phyloP scores from a whole-genome alignment of 1,284 basidiomycete genomes.

The Apiotrichum domesticum region DNA sequence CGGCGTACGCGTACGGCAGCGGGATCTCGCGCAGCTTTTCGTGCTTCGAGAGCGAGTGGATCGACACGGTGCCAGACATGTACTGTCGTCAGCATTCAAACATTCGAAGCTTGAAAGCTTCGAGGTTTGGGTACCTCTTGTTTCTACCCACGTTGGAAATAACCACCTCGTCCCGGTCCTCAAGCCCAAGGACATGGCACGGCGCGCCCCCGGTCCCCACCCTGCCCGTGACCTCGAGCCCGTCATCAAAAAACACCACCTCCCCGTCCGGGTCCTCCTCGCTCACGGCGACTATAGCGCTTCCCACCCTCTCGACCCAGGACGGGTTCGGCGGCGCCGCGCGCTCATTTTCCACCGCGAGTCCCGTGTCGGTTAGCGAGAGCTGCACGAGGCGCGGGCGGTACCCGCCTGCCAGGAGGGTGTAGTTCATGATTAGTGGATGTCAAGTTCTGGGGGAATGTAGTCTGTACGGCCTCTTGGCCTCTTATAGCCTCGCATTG shows the following conservation, averaged over 20 bases:
- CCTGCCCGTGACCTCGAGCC: background rate
- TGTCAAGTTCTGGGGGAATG: no score
- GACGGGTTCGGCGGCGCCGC: slow-evolving; percentile 22
- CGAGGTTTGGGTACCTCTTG: no score
- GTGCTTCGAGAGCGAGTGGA: background rate
- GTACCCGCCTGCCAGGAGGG: slow-evolving; percentile 39
- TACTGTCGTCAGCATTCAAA: slow-evolving; percentile 14
- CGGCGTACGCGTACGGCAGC: slow-evolving; percentile 33
- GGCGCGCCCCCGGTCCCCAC: slow-evolving; percentile 1
- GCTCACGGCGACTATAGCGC: slow-evolving; percentile 27
- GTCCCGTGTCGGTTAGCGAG: slow-evolving; percentile 24
- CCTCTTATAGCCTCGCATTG: no score
- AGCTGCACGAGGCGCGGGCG: slow-evolving; percentile 26
- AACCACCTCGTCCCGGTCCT: slow-evolving; percentile 33
- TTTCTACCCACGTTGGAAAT: slow-evolving; percentile 27
- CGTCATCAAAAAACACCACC: background rate
- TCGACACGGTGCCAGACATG: slow-evolving; percentile 30
- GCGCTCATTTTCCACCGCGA: slow-evolving; percentile 1
- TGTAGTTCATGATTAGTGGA: slow-evolving; percentile 24
- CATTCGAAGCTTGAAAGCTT: no score
- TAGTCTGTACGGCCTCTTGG: no score
- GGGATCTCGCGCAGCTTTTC: slow-evolving; percentile 6
- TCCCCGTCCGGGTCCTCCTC: slow-evolving; percentile 28
- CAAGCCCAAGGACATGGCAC: slow-evolving; percentile 27
- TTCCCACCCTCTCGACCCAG: slow-evolving; percentile 35